Evolutionary conservation across 192 early-diverging fungal species (phyloP).

Genomic region (Cladochytrium replicatum): DNA sequence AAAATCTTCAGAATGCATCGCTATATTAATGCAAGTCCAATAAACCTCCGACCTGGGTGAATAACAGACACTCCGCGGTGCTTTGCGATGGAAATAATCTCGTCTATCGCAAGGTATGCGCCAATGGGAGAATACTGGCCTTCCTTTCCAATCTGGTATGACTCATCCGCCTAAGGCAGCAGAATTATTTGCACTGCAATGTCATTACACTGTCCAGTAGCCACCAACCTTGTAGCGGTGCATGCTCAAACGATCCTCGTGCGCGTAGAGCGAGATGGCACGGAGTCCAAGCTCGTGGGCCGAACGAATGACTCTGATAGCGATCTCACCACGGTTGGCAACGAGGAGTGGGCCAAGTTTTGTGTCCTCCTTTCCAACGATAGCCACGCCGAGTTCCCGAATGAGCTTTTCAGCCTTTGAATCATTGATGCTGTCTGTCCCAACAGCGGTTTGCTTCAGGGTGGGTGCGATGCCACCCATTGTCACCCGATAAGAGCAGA

Average conservation of each 20-base stretch:
- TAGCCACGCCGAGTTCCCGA: too few relatives aligned
- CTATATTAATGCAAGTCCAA: not conserved
- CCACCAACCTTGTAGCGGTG: conserved; percentile 74
- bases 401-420: too few relatives aligned
- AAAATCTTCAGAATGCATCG: not conserved
- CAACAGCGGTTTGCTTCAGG: too few relatives aligned
- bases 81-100: conserved; percentile 82
- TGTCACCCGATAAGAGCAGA: too few relatives aligned
- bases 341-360: conserved; percentile 37
- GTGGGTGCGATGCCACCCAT: too few relatives aligned
- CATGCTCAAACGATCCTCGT: conserved; percentile 86
- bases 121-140: conserved; percentile 82
- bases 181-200: not conserved
- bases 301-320: conserved; percentile 87
- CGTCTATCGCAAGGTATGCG: conserved; percentile 88
- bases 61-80: conserved; percentile 72
- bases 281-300: conserved; percentile 86
- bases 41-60: conserved; percentile 52
- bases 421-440: too few relatives aligned
- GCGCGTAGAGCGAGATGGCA: conserved; percentile 79
- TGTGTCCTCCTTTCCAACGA: too few relatives aligned
- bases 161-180: conserved; percentile 79
- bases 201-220: not conserved
- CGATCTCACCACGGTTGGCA: conserved; percentile 86
- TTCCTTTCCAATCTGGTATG: conserved; percentile 84